Percentiles rank a stretch among this genome's conserved stretches.
Evolutionary conservation across 257 asterid species (phyloP).

Genomic region (Misopates orontium): DNA sequence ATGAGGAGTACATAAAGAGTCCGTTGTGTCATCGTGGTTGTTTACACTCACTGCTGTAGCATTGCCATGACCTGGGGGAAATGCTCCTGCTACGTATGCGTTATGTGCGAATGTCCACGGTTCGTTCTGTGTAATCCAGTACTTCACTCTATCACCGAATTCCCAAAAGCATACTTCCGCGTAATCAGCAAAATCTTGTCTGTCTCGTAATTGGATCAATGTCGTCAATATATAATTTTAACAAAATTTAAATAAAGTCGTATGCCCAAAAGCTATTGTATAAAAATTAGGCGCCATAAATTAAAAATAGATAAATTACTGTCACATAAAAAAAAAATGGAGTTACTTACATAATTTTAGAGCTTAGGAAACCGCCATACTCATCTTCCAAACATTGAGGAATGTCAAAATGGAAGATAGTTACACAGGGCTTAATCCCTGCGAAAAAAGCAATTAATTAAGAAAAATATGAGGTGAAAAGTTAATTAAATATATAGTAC

Average conservation of each 20-base stretch:
- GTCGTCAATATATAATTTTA: too few relatives aligned
- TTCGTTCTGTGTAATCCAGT: slow-evolving; percentile 49
- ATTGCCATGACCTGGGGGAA: slow-evolving; percentile 38
- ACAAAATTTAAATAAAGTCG: too few relatives aligned
- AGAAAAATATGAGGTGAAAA: background rate
- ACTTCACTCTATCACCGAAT: slow-evolving; percentile 48
- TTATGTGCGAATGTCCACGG: slow-evolving; percentile 26
- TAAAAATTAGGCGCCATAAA: too few relatives aligned
- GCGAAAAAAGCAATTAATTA: background rate
- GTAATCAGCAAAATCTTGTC: slow-evolving; percentile 40
- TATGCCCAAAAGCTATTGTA: too few relatives aligned
- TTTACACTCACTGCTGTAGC: background rate
- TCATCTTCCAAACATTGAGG: slow-evolving; percentile 41
- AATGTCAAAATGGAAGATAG: slow-evolving; percentile 49
- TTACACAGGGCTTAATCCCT: slow-evolving; percentile 50
- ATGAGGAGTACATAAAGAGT: background rate
- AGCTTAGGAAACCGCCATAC: slow-evolving; percentile 45
- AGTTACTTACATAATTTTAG: slow-evolving; percentile 36
- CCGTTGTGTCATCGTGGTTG: background rate
- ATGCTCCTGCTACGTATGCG: slow-evolving; percentile 26
- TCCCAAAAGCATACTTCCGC: slow-evolving; percentile 47
- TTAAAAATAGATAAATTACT: too few relatives aligned
- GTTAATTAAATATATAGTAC: too few relatives aligned
- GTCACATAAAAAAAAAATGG: background rate
- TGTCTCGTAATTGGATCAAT: background rate